Evolutionary conservation across 2,329 filamentous ascomycete genomes (phyloP).

Genomic region (Trichoderma atroviride): DNA sequence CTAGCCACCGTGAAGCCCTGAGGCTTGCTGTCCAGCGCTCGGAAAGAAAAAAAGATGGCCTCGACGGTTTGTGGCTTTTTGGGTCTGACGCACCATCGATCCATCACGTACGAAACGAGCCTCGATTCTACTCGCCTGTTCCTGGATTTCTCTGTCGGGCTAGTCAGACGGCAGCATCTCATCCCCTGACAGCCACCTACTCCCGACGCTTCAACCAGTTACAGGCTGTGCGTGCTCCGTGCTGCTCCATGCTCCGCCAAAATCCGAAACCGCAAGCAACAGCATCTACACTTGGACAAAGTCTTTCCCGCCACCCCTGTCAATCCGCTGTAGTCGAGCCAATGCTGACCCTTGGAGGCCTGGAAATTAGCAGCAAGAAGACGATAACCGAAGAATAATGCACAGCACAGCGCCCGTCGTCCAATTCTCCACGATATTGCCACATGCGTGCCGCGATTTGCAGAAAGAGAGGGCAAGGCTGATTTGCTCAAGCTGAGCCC

Average conservation of each 20-base stretch:
- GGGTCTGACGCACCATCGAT: constrained; percentile 12
- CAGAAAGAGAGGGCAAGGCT: constrained; percentile 6
- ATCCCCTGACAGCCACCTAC: not conserved
- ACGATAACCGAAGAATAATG: constrained; percentile 23
- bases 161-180: not conserved
- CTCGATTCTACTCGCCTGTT: constrained; percentile 5
- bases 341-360: not conserved
- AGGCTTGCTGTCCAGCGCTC: not conserved
- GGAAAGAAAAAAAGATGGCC: constrained; percentile 1
- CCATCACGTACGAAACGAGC: not conserved
- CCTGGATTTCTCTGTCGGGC: constrained; percentile 3
- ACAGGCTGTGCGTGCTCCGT: too few relatives aligned
- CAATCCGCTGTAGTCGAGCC: not conserved
- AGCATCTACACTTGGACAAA: not conserved
- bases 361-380: constrained; percentile 4
- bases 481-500: not conserved
- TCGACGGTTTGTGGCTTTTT: not conserved
- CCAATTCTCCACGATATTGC: constrained; percentile 17
- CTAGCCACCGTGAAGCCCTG: constrained; percentile 10
- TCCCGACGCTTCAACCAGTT: too few relatives aligned
- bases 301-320: not conserved
- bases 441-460: constrained; percentile 17
- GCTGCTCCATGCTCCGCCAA: constrained; percentile 5
- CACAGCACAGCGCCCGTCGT: constrained; percentile 1
- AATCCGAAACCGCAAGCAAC: constrained; percentile 12